phyloP scores from a whole-genome alignment of 148 eudicot species.

The Suaeda aralocaspica region DNA sequence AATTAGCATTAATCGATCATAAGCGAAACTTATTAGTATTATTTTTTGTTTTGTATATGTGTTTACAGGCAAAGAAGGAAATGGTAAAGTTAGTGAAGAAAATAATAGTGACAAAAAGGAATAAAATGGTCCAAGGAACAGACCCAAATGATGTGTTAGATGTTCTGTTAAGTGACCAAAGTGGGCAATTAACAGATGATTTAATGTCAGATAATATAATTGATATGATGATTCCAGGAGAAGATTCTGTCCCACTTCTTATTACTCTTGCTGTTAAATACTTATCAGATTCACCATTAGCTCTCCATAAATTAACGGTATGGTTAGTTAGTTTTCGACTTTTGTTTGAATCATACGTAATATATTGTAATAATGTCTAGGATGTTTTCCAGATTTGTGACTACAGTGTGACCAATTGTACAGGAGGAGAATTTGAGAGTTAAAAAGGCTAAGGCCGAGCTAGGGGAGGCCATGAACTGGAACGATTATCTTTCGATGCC shows the following conservation, averaged over 20 bases:
- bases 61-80: conserved; percentile 61
- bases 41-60: not conserved
- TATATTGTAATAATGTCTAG: not conserved
- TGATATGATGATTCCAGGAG: conserved; percentile 96
- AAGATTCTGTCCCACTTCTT: conserved; percentile 89
- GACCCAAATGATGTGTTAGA: conserved; percentile 62
- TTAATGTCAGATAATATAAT: conserved; percentile 77
- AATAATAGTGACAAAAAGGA: conserved; percentile 52
- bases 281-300: conserved; percentile 73
- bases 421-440: conserved; percentile 82
- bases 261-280: conserved; percentile 76
- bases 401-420: not conserved
- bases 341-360: not conserved
- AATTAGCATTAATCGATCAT: no score
- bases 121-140: conserved; percentile 10
- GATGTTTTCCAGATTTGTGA: not conserved
- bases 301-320: conserved; percentile 68
- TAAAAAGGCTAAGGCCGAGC: conserved; percentile 49
- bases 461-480: conserved; percentile 61
- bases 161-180: conserved; percentile 57
- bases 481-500: conserved; percentile 64
- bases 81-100: conserved; percentile 70
- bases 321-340: not conserved
- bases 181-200: conserved; percentile 67
- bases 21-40: no score